Evolutionary conservation across 78 protist genomes (phyloP), one percentile per base, ranked within the genome.

Genomic region (Dictyostelium firmibasis): DNA sequence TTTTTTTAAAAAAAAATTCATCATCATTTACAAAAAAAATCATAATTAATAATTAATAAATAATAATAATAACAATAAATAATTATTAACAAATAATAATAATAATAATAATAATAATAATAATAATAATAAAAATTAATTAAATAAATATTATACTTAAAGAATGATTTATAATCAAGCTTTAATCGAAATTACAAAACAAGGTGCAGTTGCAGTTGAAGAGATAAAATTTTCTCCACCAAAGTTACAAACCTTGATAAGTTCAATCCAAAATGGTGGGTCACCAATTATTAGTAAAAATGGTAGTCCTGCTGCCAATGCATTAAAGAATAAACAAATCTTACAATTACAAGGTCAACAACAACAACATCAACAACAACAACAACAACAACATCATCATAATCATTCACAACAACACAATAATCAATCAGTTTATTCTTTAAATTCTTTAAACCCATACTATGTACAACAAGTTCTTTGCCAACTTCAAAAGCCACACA

Each of bases 121-220:
- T 23, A 25, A 11, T 69, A n/a, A 69, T 29, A 25, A 70, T 29
- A 7, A 69, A 29, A 25, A 8, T 3, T 69, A 25, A 0, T 0
- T 69, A 69, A 4, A 64, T 25, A 64, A 7, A 23, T n/a, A n/a
- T n/a, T n/a, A n/a, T 69, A 10, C 29, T 3, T 70, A 70, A 36
- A 74, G 44, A 43, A 77, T 77, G 83, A 81, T 72, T 33, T 72
- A 72, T 72, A 82, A 84, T 38, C 89, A 84, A 67, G 41, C 89
- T n/a, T 14, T 88, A 8, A 69, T 62, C 8, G 93, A 88, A 78
- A 88, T 88, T 44, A 79, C 53, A 9, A 88, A 88, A 43, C 93
- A 88, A 88, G 86, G 86, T 31, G 93, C 93, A 1, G 86, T 88
- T 0, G 93, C 93, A 16, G 93, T 88, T 7, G 93, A 88, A 29